A percentile compares a stretch with the other conserved stretches of the same genome.
These are phyloP conservation scores for Botrytis squamosa DNA, from an alignment of 2,329 filamentous ascomycete species.

Conservation along the genomic window DNA sequence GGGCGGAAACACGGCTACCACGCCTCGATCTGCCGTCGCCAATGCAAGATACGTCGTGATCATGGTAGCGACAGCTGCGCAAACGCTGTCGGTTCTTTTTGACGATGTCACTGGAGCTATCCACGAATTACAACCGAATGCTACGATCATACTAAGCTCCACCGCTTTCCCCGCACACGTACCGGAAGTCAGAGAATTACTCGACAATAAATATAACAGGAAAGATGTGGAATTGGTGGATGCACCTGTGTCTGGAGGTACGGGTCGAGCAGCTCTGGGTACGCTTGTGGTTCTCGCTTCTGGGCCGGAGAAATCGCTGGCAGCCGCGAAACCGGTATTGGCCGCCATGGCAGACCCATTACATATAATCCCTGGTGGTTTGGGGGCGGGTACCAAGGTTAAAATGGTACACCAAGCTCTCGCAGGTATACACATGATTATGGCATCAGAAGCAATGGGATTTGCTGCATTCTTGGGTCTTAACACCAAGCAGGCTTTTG, in stretches of 20 bases:
- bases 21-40: slow-evolving; percentile 60
- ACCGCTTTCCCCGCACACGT: slow-evolving; percentile 69
- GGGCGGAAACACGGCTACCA: slow-evolving; percentile 58
- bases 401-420: slow-evolving; percentile 47
- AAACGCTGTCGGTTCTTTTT: slow-evolving; percentile 66
- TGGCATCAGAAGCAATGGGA: slow-evolving; percentile 59
- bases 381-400: slow-evolving; percentile 61
- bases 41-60: slow-evolving; percentile 62
- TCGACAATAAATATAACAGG: slow-evolving; percentile 55
- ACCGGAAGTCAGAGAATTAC: slow-evolving; percentile 56
- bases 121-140: slow-evolving; percentile 50
- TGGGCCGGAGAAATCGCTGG: slow-evolving; percentile 45
- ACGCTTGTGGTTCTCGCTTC: slow-evolving; percentile 76
- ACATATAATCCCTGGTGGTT: slow-evolving; percentile 58
- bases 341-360: slow-evolving; percentile 52
- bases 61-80: slow-evolving; percentile 73
- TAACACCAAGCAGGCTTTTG: slow-evolving; percentile 45
- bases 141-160: slow-evolving; percentile 64
- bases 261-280: slow-evolving; percentile 65
- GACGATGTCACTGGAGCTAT: slow-evolving; percentile 54
- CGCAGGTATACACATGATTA: slow-evolving; percentile 64
- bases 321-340: slow-evolving; percentile 27
- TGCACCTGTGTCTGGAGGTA: slow-evolving; percentile 70
- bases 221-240: slow-evolving; percentile 67
- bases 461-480: slow-evolving; percentile 57